phyloP scores from a whole-genome alignment of 2,329 filamentous ascomycete species.

The Neonectria punicea region DNA sequence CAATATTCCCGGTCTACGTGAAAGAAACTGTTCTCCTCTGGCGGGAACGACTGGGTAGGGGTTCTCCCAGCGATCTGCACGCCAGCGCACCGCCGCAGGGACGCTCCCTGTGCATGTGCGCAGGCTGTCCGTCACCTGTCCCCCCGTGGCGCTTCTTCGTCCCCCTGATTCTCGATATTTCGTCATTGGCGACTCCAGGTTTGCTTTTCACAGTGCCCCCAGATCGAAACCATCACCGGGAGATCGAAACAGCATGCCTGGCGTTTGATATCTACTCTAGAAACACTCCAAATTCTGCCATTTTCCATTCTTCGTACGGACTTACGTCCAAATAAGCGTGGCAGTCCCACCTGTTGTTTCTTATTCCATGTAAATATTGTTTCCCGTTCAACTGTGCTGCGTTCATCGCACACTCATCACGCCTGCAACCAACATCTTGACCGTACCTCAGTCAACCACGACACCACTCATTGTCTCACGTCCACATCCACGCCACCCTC shows the following conservation, averaged over 20 bases:
- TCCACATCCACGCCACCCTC: background rate
- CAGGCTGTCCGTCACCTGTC: background rate
- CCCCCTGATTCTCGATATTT: background rate
- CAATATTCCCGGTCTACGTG: background rate
- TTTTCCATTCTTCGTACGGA: background rate
- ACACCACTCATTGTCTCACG: background rate
- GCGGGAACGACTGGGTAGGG: background rate
- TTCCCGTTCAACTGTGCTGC: background rate
- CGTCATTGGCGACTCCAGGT: background rate
- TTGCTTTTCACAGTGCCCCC: background rate
- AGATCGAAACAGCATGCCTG: background rate
- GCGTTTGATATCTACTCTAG: too few relatives aligned
- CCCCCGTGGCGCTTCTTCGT: background rate
- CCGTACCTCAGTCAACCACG: background rate
- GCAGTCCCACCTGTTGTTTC: background rate
- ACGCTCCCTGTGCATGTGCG: constrained; percentile 22
- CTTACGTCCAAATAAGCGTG: too few relatives aligned
- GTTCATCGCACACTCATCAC: background rate
- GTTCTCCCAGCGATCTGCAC: constrained; percentile 12
- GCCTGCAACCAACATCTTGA: background rate
- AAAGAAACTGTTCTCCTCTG: background rate
- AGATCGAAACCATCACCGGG: background rate
- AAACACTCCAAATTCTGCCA: background rate
- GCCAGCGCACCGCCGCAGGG: constrained; percentile 27
- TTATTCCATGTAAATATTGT: background rate